Percentiles rank a stretch among this genome's conserved stretches.
These are phyloP conservation scores for Komagataella pastoris DNA, from an alignment of 805 yeast genomes.

Conservation along the genomic window DNA sequence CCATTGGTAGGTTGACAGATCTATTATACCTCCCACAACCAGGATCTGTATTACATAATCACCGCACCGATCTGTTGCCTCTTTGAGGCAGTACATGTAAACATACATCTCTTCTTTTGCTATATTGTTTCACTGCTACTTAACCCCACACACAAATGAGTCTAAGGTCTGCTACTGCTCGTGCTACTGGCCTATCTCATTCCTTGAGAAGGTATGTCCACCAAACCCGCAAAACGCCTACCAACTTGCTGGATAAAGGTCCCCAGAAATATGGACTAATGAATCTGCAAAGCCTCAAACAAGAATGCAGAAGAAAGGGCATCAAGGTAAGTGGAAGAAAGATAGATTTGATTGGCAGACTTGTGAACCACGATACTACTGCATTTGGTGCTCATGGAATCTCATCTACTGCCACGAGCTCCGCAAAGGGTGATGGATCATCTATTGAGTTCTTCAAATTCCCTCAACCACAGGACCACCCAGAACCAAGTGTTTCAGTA, in stretches of 20 bases:
- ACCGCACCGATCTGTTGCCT: background rate
- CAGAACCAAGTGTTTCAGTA: constrained; percentile 11
- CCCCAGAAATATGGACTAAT: constrained; percentile 20
- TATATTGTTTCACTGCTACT: background rate
- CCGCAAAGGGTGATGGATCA: constrained; percentile 42
- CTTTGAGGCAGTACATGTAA: background rate
- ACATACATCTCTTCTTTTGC: background rate
- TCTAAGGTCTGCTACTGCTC: constrained; percentile 2
- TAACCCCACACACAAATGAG: background rate
- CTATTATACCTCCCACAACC: background rate
- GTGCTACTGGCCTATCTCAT: background rate
- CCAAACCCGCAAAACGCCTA: constrained; percentile 19
- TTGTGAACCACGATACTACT: constrained; percentile 7
- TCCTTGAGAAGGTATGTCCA: constrained; percentile 15
- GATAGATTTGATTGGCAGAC: constrained; percentile 34
- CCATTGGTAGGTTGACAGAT: too few species aligned
- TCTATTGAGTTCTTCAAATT: constrained; percentile 43
- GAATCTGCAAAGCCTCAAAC: constrained; percentile 40
- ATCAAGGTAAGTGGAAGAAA: constrained; percentile 50
- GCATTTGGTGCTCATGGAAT: constrained; percentile 1
- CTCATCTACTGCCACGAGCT: constrained; percentile 8
- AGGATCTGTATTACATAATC: background rate
- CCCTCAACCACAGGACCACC: constrained; percentile 19
- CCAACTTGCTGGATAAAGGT: constrained; percentile 13
- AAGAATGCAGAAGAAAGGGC: constrained; percentile 48